Percentiles rank a stretch among this genome's conserved stretches.
phyloP scores from a whole-genome alignment of 306 rosid genomes.

The Quercus wislizeni region DNA sequence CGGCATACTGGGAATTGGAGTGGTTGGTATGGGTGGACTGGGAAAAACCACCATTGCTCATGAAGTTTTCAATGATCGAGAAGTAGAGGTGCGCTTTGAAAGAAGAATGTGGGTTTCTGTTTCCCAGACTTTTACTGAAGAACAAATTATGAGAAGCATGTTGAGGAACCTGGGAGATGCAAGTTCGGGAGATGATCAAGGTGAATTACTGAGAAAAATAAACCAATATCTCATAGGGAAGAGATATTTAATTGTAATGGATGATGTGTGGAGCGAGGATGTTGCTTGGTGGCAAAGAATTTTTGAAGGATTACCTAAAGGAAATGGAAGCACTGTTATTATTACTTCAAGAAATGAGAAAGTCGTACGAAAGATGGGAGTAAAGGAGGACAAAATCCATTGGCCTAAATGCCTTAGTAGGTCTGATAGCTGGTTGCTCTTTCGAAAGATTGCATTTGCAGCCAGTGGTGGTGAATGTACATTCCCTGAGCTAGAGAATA shows the following conservation, averaged over 20 bases:
- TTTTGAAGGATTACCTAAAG: conserved; percentile 23
- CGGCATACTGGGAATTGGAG: conserved; percentile 27
- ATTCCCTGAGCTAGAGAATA: conserved; percentile 11
- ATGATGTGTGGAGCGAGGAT: conserved; percentile 31
- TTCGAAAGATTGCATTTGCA: conserved; percentile 36
- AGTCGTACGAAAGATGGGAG: conserved; percentile 31
- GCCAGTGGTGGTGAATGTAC: conserved; percentile 14
- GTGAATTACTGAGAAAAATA: conserved; percentile 23
- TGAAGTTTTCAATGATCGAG: conserved; percentile 26
- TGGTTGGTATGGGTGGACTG: conserved; percentile 39
- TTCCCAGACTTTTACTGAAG: conserved; percentile 30
- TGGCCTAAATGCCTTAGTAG: conserved; percentile 24
- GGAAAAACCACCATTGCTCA: conserved; percentile 36
- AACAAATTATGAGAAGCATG: conserved; percentile 33
- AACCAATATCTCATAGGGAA: conserved; percentile 25
- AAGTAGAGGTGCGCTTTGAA: conserved; percentile 23
- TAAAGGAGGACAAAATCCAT: conserved; percentile 19
- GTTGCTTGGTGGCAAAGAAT: conserved; percentile 19
- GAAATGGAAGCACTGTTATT: conserved; percentile 26
- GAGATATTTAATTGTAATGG: conserved; percentile 36
- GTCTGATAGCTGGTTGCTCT: conserved; percentile 31
- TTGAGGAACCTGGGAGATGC: conserved; percentile 32
- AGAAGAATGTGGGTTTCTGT: conserved; percentile 35
- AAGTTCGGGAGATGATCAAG: conserved; percentile 13
- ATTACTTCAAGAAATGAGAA: conserved; percentile 21